phyloP scores from a whole-genome alignment of 108 stramenopile genomes.

The Nitzschia putrida region DNA sequence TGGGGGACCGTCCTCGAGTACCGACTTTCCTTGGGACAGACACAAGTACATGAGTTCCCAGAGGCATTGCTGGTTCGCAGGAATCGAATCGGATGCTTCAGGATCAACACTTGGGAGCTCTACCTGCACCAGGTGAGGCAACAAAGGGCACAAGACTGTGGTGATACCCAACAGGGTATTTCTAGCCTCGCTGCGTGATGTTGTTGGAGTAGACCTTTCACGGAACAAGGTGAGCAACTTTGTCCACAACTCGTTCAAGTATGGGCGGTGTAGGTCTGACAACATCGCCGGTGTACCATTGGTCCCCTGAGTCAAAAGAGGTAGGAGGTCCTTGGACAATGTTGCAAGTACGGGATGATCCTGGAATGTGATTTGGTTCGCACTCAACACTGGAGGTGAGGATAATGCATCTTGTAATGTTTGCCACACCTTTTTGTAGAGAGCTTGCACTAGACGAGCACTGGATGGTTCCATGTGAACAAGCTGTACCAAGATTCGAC shows the following conservation, averaged over 20 bases:
- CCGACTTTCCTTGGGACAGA: slow-evolving; percentile 45
- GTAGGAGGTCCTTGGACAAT: slow-evolving; percentile 25
- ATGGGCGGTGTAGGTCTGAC: slow-evolving; percentile 6
- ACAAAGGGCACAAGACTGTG: slow-evolving; percentile 54
- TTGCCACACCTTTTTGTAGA: slow-evolving; percentile 20
- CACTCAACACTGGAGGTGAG: slow-evolving; percentile 10
- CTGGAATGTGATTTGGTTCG: slow-evolving; percentile 10
- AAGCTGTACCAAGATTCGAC: slow-evolving; percentile 12
- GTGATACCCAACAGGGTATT: slow-evolving; percentile 46
- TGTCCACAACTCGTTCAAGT: slow-evolving; percentile 19
- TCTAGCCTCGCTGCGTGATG: neutral
- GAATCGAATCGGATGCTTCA: slow-evolving; percentile 14
- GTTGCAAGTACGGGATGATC: slow-evolving; percentile 4
- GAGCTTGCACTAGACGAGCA: neutral
- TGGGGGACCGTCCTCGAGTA: slow-evolving; percentile 24
- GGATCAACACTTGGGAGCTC: slow-evolving; percentile 34
- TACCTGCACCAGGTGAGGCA: slow-evolving; percentile 48
- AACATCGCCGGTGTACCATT: neutral
- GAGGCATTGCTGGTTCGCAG: slow-evolving; percentile 37
- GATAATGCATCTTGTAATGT: neutral
- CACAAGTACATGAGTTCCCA: slow-evolving; percentile 63
- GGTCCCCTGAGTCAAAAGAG: neutral
- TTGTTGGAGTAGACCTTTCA: neutral
- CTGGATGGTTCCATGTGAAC: neutral
- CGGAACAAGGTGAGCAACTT: neutral